Conservation (phyloP, 306 rosid species). For the Echinosophora koreensis region DNA sequence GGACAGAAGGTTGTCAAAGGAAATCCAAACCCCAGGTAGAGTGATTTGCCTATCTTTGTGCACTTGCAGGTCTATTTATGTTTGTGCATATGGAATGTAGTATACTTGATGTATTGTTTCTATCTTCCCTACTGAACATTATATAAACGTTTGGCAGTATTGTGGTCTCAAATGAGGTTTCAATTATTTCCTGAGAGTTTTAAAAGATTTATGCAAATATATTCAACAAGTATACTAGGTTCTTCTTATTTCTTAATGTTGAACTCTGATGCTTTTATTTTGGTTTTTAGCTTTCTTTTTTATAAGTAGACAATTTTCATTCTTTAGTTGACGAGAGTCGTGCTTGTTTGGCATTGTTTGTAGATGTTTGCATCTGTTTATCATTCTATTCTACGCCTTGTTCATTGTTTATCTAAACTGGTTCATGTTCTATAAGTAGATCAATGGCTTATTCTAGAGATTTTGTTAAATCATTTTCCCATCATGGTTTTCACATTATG, state of each 20-base stretch:
- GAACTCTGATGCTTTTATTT: neutral
- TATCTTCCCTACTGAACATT: neutral
- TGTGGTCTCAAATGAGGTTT: constrained; percentile 15
- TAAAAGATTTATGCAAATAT: constrained; percentile 1
- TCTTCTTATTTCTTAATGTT: constrained; percentile 1
- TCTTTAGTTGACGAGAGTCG: constrained; percentile 17
- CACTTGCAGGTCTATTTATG: neutral
- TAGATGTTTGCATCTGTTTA: neutral
- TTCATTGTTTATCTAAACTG: constrained; percentile 2
- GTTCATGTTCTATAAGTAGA: constrained; percentile 7
- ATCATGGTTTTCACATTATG: constrained; percentile 1
- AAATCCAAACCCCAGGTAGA: constrained; percentile 93
- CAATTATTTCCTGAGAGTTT: neutral
- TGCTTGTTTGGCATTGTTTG: neutral
- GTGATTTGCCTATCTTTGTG: constrained; percentile 32
- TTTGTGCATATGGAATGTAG: neutral
- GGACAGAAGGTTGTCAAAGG: constrained; percentile 97
- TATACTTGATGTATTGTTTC: constrained; percentile 2
- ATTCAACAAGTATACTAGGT: neutral
- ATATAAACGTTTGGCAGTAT: neutral
- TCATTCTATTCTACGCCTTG: neutral
- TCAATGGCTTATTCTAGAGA: constrained; percentile 10
- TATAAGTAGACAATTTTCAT: neutral
- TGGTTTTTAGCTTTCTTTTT: neutral
- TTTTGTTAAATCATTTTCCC: neutral